Conservation (phyloP, 2,329 filamentous ascomycete genomes). For the Neofusicoccum sp. region DNA sequence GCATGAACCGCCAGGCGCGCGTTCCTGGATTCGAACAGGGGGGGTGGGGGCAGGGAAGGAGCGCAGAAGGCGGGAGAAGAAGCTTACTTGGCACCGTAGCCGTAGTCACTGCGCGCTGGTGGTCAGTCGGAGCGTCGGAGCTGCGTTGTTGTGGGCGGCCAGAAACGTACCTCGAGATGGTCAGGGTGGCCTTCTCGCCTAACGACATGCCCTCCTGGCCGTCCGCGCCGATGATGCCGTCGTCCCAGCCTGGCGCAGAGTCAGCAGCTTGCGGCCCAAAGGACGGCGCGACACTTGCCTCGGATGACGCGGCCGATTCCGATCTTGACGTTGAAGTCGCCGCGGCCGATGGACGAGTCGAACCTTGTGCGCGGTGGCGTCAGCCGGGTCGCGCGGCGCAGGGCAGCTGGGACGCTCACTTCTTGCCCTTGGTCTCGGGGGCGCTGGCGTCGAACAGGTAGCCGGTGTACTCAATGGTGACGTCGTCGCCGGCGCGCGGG, state of each 20-base stretch:
- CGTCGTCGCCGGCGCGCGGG: slow-evolving; percentile 66
- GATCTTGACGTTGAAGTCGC: slow-evolving; percentile 74
- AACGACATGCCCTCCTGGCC: slow-evolving; percentile 68
- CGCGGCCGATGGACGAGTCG: slow-evolving; percentile 77
- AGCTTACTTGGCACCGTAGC: slow-evolving; percentile 37
- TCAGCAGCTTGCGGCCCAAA: slow-evolving; percentile 23
- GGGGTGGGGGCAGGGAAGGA: slow-evolving; percentile 15
- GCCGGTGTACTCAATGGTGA: slow-evolving; percentile 90
- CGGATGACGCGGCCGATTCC: slow-evolving; percentile 82
- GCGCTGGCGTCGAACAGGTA: slow-evolving; percentile 71
- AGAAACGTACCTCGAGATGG: slow-evolving; percentile 68
- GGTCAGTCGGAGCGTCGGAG: slow-evolving; percentile 17
- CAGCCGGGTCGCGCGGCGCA: neutral
- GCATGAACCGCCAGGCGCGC: neutral
- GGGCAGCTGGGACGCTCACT: slow-evolving; percentile 56
- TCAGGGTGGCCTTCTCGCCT: slow-evolving; percentile 84
- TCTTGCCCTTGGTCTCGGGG: slow-evolving; percentile 62
- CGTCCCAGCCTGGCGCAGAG: slow-evolving; percentile 46
- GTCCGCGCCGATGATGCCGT: slow-evolving; percentile 63
- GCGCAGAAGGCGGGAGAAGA: neutral
- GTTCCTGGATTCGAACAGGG: slow-evolving; percentile 7
- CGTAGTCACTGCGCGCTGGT: slow-evolving; percentile 31
- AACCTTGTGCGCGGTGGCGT: slow-evolving; percentile 59
- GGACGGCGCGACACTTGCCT: slow-evolving; percentile 55
- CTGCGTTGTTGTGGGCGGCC: slow-evolving; percentile 16